phyloP scores from a whole-genome alignment of 352 stramenopile species.

The Globisporangium parvum region DNA sequence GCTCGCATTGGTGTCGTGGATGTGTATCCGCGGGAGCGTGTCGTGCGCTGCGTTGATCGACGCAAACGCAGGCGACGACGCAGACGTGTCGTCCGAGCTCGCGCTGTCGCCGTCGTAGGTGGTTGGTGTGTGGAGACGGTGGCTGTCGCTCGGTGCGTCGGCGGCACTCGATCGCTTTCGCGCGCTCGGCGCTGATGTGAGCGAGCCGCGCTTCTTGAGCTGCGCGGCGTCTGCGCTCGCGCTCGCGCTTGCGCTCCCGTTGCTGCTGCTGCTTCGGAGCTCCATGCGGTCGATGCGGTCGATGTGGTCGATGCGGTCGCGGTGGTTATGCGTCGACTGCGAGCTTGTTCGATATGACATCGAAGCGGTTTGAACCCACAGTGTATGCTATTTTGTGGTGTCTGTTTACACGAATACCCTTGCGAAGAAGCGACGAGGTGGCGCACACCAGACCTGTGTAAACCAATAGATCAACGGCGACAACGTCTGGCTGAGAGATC shows the following conservation, averaged over 20 bases:
- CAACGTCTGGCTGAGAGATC: no score
- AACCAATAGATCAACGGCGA: no score
- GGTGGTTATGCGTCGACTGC: no score
- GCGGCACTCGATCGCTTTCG: neutral
- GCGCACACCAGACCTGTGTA: no score
- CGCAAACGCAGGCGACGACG: neutral
- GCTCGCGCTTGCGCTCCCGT: neutral
- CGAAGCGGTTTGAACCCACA: no score
- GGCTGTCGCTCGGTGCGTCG: neutral
- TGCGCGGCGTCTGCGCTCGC: neutral
- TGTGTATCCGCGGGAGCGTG: slow-evolving; percentile 1
- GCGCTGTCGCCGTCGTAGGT: slow-evolving; percentile 4
- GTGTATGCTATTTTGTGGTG: no score
- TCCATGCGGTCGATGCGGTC: neutral
- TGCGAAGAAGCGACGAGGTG: no score
- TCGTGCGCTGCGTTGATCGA: neutral
- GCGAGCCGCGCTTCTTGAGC: slow-evolving; percentile 7
- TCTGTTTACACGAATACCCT: no score
- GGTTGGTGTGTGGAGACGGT: neutral
- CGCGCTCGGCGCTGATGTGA: neutral
- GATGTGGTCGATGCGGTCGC: neutral
- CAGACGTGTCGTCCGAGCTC: neutral
- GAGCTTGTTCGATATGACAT: no score
- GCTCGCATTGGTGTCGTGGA: neutral
- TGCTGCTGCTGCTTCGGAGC: neutral